Evolutionary conservation across 768 basidiomycete species (phyloP), one percentile per base, ranked within the genome.

Genomic region (Psilocybe cubensis): DNA sequence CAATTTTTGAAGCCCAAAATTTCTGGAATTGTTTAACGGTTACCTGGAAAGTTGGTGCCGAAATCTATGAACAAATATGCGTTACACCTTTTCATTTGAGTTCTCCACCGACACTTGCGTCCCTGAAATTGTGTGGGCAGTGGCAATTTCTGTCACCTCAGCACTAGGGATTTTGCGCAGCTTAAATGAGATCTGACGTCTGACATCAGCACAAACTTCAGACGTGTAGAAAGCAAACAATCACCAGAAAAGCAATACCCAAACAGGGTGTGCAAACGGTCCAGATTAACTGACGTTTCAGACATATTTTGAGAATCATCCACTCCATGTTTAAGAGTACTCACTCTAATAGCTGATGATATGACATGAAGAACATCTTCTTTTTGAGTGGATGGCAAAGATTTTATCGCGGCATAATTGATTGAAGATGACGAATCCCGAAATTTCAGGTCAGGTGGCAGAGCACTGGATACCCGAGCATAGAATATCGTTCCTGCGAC

Each of bases 401-500:
- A 72, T 59, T 72, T 74, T 57, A 85, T 72, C 33, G 69, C 76
- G 63, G 75, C 80, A 69, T 86, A 85, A 66, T 89, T 74, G 55
- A 88, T 77, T 4, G 83, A 81, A 14, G 80, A 71, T 8, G 74
- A 74, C 17, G 76, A 73, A 43, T 71, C 69, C 43, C 76, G 66
- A 21, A 82, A 70, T 33, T 70, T 66, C 63, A 84, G 58, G 54
- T 74, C 76, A 23, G 76, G 54, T 18, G 88, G 88, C 62, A 90
- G 70, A 53, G 75, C 74, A 33, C 67, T 69, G 40, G 77, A 70
- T 5, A 86, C 69, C 50, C 79, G 76, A 41, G 77, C 81, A 67
- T 87, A 79, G 70, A 90, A 92, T 57, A 91, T 77, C 40, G 90
- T 83, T 17, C 91, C 91, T 52, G 92, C 86, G 25, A 90, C 78